A percentile compares a stretch with the other conserved stretches of the same genome.
Conservation (phyloP, 805 yeast species). For the Candida suzukii region DNA sequence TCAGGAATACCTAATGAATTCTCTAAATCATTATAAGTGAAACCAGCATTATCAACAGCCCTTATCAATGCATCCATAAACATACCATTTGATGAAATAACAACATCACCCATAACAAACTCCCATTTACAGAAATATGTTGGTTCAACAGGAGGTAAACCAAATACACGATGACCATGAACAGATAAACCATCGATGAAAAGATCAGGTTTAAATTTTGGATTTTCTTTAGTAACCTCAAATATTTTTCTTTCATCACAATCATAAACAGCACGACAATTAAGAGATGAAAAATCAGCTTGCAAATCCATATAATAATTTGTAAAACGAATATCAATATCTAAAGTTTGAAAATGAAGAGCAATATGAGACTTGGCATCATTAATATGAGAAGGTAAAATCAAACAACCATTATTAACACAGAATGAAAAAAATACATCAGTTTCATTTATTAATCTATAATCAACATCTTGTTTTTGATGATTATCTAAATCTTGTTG, state of each 20-base stretch:
- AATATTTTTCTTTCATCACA: conserved; percentile 18
- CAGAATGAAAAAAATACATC: conserved; percentile 71
- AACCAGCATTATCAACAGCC: conserved; percentile 42
- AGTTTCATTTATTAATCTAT: conserved; percentile 59
- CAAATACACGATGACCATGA: conserved; percentile 91
- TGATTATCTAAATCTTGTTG: neutral
- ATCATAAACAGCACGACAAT: conserved; percentile 24
- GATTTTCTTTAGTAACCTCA: conserved; percentile 14
- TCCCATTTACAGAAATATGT: conserved; percentile 92
- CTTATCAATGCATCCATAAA: conserved; percentile 37
- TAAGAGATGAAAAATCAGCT: conserved; percentile 58
- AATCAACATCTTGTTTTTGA: conserved; percentile 17
- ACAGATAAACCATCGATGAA: conserved; percentile 52
- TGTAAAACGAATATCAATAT: conserved; percentile 77
- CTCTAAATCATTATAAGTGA: conserved; percentile 68
- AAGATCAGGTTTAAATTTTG: conserved; percentile 33
- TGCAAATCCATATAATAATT: conserved; percentile 92
- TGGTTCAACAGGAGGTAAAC: conserved; percentile 82
- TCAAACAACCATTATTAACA: conserved; percentile 61
- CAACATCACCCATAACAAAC: conserved; percentile 55
- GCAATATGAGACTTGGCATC: conserved; percentile 52
- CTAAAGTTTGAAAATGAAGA: conserved; percentile 56
- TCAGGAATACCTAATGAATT: conserved; percentile 58
- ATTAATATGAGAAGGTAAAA: conserved; percentile 70
- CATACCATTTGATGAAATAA: conserved; percentile 41